These are phyloP conservation scores for Rhizopogon vinicolor DNA, from an alignment of 768 basidiomycete species.

Conservation along the genomic window DNA sequence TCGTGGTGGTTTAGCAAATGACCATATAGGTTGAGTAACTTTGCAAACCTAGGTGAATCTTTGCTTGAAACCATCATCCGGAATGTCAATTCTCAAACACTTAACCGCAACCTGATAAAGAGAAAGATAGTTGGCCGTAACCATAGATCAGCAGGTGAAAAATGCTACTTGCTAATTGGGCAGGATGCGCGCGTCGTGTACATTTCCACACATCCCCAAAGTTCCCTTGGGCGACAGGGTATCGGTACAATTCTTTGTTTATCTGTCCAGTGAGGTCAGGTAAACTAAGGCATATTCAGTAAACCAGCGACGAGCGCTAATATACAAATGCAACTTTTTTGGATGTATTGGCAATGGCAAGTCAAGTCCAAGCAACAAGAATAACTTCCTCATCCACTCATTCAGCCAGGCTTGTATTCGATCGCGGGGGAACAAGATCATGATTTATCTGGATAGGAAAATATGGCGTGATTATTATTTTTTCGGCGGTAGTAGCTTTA, in stretches of 20 bases:
- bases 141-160: not conserved
- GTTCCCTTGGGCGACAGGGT: slow-evolving; percentile 18
- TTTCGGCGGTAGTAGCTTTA: too few species aligned
- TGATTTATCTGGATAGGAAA: too few species aligned
- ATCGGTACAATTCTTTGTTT: slow-evolving; percentile 4
- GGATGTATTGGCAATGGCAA: too few species aligned
- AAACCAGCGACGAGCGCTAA: too few species aligned
- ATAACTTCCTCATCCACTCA: too few species aligned
- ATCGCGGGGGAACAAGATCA: too few species aligned
- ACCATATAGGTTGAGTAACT: not conserved
- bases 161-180: not conserved
- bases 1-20: not conserved
- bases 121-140: not conserved
- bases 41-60: not conserved
- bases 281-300: too few species aligned
- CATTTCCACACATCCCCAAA: slow-evolving; percentile 1
- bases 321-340: too few species aligned
- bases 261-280: slow-evolving; percentile 14
- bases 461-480: too few species aligned
- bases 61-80: too few species aligned
- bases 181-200: not conserved
- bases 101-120: slow-evolving; percentile 6
- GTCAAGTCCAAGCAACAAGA: too few species aligned
- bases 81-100: not conserved
- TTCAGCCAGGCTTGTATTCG: too few species aligned